A percentile compares a stretch with the other conserved stretches of the same genome.
Conservation (phyloP, 192 early-diverging fungal genomes). For the Chytriomyces sp. region DNA sequence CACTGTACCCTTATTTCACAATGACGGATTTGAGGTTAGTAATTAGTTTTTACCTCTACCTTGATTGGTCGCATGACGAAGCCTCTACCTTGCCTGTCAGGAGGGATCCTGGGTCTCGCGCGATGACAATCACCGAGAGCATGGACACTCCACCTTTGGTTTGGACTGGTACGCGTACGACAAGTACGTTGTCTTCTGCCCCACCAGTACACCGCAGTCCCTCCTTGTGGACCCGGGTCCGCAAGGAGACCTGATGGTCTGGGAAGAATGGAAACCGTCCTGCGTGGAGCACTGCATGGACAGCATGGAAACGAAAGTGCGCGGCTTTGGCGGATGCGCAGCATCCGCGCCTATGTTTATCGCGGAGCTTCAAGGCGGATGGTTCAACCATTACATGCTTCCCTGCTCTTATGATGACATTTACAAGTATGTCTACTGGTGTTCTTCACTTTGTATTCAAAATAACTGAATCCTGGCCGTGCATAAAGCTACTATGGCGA, state of each 20-base stretch:
- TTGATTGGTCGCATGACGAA: background rate
- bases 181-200: conserved; percentile 66
- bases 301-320: conserved; percentile 64
- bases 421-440: conserved; percentile 40
- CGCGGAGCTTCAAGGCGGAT: conserved; percentile 78
- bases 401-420: conserved; percentile 68
- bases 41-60: background rate
- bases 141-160: conserved; percentile 50
- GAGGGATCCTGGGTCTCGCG: conserved; percentile 39
- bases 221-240: background rate
- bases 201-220: conserved; percentile 27
- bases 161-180: conserved; percentile 80
- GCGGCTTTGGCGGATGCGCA: conserved; percentile 69
- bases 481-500: conserved; percentile 63
- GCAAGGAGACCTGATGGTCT: conserved; percentile 23
- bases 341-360: conserved; percentile 69
- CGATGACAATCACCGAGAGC: background rate
- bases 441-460: background rate
- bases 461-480: background rate
- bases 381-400: conserved; percentile 75
- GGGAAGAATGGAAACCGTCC: conserved; percentile 60
- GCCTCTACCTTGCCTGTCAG: background rate
- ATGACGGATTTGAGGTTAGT: conserved; percentile 70
- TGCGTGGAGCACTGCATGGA: conserved; percentile 58
- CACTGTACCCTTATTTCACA: conserved; percentile 82